Evolutionary conservation across 208 protist species (phyloP).

Genomic region (Leishmania mexicana): DNA sequence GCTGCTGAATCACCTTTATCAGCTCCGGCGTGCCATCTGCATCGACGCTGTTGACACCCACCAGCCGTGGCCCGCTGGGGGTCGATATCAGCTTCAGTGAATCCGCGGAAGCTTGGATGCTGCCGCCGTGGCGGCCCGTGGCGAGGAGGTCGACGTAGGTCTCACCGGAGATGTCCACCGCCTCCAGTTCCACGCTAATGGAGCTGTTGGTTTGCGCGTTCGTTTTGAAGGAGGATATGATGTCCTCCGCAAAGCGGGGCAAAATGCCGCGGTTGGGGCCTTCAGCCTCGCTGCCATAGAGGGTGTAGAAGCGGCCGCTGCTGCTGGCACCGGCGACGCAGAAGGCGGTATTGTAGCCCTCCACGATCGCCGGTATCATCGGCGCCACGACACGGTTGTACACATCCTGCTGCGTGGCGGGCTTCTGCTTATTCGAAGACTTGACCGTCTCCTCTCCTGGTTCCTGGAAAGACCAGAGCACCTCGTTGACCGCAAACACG

Average conservation of each 20-base stretch:
- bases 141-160: conserved; percentile 77
- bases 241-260: conserved; percentile 80
- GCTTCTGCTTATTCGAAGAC: conserved; percentile 26
- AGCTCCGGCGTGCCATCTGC: conserved; percentile 38
- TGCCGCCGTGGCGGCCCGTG: conserved; percentile 5
- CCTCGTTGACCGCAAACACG: conserved; percentile 53
- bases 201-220: conserved; percentile 58
- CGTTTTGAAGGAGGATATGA: conserved; percentile 67
- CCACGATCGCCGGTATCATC: conserved; percentile 62
- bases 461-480: conserved; percentile 79
- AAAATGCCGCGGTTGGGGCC: conserved; percentile 62
- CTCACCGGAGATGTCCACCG: conserved; percentile 72
- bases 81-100: conserved; percentile 57
- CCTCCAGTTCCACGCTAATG: conserved; percentile 65
- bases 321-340: conserved; percentile 59
- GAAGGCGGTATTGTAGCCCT: conserved; percentile 84
- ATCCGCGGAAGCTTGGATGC: conserved; percentile 7
- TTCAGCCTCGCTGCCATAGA: conserved; percentile 72
- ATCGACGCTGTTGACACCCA: conserved; percentile 54
- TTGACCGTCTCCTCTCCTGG: conserved; percentile 29
- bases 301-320: conserved; percentile 70
- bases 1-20: conserved; percentile 47
- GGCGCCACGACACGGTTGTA: conserved; percentile 66
- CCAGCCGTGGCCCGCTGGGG: conserved; percentile 50
- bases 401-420: conserved; percentile 68